These are phyloP conservation scores for Puccinia novopanici DNA, from an alignment of 1,284 basidiomycete species.

Conservation along the genomic window DNA sequence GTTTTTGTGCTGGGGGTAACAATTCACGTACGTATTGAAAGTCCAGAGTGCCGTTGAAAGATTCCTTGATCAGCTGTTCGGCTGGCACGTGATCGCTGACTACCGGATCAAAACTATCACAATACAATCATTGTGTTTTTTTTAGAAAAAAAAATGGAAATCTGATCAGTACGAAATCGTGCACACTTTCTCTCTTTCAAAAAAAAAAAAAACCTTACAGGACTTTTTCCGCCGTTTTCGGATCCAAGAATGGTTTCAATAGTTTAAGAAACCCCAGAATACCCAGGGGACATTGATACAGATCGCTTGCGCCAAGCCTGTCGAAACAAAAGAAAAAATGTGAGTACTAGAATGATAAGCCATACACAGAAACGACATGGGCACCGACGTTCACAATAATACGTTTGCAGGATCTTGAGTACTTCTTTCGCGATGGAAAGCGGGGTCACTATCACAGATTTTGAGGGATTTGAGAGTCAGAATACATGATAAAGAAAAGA, in stretches of 20 bases:
- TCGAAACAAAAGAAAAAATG: background rate
- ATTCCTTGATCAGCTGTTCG: conserved; percentile 74
- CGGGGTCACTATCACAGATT: conserved; percentile 50
- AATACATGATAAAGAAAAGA: background rate
- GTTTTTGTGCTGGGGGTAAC: conserved; percentile 70
- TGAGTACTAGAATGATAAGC: no score
- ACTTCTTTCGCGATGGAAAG: conserved; percentile 61
- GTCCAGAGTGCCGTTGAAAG: conserved; percentile 74
- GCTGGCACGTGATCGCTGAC: conserved; percentile 70
- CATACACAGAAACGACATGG: background rate
- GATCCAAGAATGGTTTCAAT: conserved; percentile 83
- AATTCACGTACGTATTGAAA: conserved; percentile 74
- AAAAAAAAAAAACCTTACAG: conserved; percentile 52
- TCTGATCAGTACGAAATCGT: background rate
- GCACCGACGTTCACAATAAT: conserved; percentile 72
- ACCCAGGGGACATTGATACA: conserved; percentile 74
- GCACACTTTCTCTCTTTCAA: background rate
- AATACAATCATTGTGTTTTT: background rate
- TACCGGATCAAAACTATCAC: conserved; percentile 71
- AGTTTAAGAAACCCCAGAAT: conserved; percentile 68
- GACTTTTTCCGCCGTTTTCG: conserved; percentile 84
- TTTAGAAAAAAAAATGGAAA: background rate
- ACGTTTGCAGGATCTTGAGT: conserved; percentile 80
- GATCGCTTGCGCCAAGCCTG: conserved; percentile 78
- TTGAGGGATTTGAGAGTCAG: background rate